A percentile compares a stretch with the other conserved stretches of the same genome.
phyloP scores from a whole-genome alignment of 2,329 filamentous ascomycete genomes.

The Nothopassalora personata region DNA sequence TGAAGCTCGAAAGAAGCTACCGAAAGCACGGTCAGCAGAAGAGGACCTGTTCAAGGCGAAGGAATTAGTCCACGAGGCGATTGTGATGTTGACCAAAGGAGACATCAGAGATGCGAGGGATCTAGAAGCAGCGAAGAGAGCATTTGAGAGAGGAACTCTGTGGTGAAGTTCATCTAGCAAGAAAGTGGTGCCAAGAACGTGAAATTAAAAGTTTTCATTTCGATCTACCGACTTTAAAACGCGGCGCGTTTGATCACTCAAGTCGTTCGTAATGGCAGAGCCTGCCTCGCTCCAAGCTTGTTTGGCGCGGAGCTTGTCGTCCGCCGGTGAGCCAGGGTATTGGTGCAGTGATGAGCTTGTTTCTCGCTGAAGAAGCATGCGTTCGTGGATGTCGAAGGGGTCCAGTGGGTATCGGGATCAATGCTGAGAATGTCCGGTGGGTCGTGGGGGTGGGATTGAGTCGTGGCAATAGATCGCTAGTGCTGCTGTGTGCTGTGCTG shows the following conservation, averaged over 20 bases:
- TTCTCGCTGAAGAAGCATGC: conserved; percentile 4
- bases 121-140: conserved; percentile 1
- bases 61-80: conserved; percentile 10
- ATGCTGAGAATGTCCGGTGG: background rate
- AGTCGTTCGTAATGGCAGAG: background rate
- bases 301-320: background rate
- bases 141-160: background rate
- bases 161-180: background rate
- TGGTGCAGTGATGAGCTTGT: background rate
- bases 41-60: conserved; percentile 11
- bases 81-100: conserved; percentile 10
- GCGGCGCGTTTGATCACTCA: background rate
- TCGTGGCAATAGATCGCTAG: conserved; percentile 10
- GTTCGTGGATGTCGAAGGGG: conserved; percentile 8
- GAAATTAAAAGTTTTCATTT: conserved; percentile 4
- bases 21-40: conserved; percentile 2
- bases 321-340: background rate
- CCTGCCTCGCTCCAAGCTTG: background rate
- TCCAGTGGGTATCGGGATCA: conserved; percentile 1
- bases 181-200: background rate
- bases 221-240: conserved; percentile 6
- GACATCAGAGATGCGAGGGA: conserved; percentile 12
- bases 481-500: conserved; percentile 12
- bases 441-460: conserved; percentile 1
- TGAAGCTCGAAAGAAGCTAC: conserved; percentile 3